These are phyloP conservation scores for Nakaseomyces bracarensis DNA, from an alignment of 1,139 yeast species.

Conservation along the genomic window DNA sequence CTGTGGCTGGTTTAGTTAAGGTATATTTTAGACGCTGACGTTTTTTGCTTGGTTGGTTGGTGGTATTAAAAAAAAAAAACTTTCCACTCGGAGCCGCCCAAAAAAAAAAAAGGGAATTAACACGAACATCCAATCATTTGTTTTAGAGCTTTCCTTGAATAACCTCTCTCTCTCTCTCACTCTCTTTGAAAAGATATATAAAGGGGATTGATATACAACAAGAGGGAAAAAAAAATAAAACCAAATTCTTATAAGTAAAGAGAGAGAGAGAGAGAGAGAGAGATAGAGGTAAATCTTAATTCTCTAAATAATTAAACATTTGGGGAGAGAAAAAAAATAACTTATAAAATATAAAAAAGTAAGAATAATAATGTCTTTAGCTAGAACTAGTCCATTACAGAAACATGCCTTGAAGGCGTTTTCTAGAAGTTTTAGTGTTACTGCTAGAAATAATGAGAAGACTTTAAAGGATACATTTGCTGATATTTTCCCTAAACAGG, in stretches of 20 bases:
- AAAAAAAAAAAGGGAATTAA: too few species aligned
- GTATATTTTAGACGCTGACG: not conserved
- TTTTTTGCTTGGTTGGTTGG: too few species aligned
- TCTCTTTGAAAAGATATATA: not conserved
- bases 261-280: too few species aligned
- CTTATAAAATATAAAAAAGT: too few species aligned
- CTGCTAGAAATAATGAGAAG: constrained; percentile 28
- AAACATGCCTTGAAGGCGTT: constrained; percentile 3
- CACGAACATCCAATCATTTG: too few species aligned
- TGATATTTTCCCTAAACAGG: constrained; percentile 84
- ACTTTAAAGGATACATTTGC: constrained; percentile 90
- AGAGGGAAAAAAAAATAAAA: not conserved
- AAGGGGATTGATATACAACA: not conserved
- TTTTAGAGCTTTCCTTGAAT: too few species aligned
- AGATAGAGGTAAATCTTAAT: not conserved
- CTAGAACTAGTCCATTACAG: constrained; percentile 3
- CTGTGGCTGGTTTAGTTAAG: not conserved
- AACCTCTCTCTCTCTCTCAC: too few species aligned
- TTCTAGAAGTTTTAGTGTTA: constrained; percentile 2
- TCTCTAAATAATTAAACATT: not conserved
- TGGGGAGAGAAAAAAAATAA: not conserved
- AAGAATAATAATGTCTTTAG: constrained; percentile 1
- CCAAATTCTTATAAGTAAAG: too few species aligned
- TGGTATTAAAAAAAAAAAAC: too few species aligned
- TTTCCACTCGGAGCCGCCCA: not conserved